phyloP scores from a whole-genome alignment of 2,329 filamentous ascomycete genomes.

The Metarhizium sp. region DNA sequence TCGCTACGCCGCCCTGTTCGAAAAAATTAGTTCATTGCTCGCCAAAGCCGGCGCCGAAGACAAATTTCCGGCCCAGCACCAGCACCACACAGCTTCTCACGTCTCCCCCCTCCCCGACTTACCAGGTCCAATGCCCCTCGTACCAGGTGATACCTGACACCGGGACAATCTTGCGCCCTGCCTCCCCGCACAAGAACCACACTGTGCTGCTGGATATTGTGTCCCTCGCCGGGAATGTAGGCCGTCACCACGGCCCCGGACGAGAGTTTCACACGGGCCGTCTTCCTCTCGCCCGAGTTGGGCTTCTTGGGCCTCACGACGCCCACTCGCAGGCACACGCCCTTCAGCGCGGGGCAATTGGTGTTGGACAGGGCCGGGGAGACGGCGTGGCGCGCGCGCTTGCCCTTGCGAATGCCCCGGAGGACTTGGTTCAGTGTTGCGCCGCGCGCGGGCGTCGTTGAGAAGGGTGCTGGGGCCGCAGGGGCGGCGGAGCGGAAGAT shows the following conservation, averaged over 20 bases:
- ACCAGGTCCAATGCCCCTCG: conserved; percentile 90
- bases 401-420: conserved; percentile 66
- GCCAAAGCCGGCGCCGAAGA: not conserved
- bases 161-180: conserved; percentile 91
- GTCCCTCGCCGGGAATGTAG: conserved; percentile 94
- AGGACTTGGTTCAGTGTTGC: conserved; percentile 69
- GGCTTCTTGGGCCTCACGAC: conserved; percentile 97
- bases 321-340: conserved; percentile 89
- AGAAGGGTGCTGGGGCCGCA: conserved; percentile 34
- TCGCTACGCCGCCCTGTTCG: conserved; percentile 76
- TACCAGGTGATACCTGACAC: conserved; percentile 92
- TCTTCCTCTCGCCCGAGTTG: conserved; percentile 95
- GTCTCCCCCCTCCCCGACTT: conserved; percentile 27
- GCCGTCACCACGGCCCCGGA: conserved; percentile 81
- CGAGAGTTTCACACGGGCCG: conserved; percentile 80
- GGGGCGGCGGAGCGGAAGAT: conserved; percentile 6
- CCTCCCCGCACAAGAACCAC: conserved; percentile 94
- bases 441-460: conserved; percentile 43
- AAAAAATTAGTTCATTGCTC: conserved; percentile 9
- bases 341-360: conserved; percentile 76
- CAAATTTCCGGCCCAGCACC: not conserved
- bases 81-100: not conserved
- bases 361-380: conserved; percentile 71
- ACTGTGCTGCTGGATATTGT: conserved; percentile 98
- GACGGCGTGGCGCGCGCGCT: conserved; percentile 74